Percentiles rank a stretch among this genome's conserved stretches.
Conservation (phyloP, 2,329 filamentous ascomycete species). For the Apiospora arundinis region DNA sequence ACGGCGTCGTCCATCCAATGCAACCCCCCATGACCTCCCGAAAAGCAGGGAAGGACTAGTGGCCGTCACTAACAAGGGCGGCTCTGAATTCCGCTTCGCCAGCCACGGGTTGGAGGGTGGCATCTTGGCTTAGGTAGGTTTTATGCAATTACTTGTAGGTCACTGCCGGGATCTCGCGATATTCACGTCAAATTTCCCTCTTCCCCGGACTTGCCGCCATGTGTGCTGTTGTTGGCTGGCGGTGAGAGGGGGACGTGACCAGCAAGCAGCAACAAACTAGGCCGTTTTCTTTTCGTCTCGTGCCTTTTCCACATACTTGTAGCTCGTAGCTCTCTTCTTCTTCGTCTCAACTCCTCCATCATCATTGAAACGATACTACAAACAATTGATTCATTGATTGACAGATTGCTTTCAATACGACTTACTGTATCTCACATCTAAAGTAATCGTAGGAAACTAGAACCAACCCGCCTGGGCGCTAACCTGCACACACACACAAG, state of each 20-base stretch:
- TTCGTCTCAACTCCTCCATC: background rate
- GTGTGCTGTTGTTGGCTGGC: background rate
- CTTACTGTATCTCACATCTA: background rate
- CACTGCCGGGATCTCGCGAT: background rate
- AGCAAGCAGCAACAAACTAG: background rate
- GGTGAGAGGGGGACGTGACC: background rate
- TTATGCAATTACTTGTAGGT: background rate
- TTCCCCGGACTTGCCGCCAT: slow-evolving; percentile 19
- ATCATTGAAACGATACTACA: too few species aligned
- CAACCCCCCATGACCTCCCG: slow-evolving; percentile 4
- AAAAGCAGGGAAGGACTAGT: background rate
- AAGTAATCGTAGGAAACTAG: background rate
- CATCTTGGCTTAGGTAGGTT: background rate
- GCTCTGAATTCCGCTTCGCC: background rate
- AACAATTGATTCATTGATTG: background rate
- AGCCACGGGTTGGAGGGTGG: background rate
- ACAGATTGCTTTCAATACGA: too few species aligned
- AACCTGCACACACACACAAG: background rate
- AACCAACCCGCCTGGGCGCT: background rate
- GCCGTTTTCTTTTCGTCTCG: background rate
- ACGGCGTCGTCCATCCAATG: background rate
- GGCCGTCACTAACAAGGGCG: slow-evolving; percentile 10
- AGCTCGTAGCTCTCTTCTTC: background rate
- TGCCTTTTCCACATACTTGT: background rate
- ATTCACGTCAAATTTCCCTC: background rate